phyloP scores from a whole-genome alignment of 306 rosid genomes.

The Lathyrus aphaca region DNA sequence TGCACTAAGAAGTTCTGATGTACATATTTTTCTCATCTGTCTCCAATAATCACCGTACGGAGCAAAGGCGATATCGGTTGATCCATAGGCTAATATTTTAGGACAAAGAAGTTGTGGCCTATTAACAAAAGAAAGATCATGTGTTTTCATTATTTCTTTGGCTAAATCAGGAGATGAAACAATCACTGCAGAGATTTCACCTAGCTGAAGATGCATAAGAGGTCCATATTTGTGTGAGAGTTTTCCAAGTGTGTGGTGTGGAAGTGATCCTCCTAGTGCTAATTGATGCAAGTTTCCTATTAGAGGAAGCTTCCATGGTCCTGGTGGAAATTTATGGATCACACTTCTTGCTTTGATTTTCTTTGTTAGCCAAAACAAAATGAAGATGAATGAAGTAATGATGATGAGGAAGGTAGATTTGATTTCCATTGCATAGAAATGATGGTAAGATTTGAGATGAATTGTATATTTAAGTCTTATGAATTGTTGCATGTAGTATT shows the following conservation, averaged over 20 bases:
- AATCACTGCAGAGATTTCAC: slow-evolving; percentile 45
- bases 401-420: not conserved
- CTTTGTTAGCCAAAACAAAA: slow-evolving; percentile 23
- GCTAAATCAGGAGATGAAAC: slow-evolving; percentile 56
- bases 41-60: slow-evolving; percentile 60
- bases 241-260: slow-evolving; percentile 37
- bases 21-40: slow-evolving; percentile 55
- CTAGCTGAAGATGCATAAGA: slow-evolving; percentile 53
- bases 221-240: slow-evolving; percentile 52
- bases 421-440: slow-evolving; percentile 22
- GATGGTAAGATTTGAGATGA: too few species aligned
- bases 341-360: not conserved
- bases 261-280: slow-evolving; percentile 29
- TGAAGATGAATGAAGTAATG: slow-evolving; percentile 6
- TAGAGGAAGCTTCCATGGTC: slow-evolving; percentile 44
- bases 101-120: slow-evolving; percentile 43
- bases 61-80: slow-evolving; percentile 40
- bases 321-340: slow-evolving; percentile 35
- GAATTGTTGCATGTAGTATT: too few species aligned
- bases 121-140: slow-evolving; percentile 45
- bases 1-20: slow-evolving; percentile 44
- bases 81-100: slow-evolving; percentile 24
- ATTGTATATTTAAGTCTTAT: too few species aligned
- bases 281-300: slow-evolving; percentile 45
- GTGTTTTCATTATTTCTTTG: slow-evolving; percentile 49